Conservation (phyloP, 148 eudicot genomes). For the Linanthus parryae region DNA sequence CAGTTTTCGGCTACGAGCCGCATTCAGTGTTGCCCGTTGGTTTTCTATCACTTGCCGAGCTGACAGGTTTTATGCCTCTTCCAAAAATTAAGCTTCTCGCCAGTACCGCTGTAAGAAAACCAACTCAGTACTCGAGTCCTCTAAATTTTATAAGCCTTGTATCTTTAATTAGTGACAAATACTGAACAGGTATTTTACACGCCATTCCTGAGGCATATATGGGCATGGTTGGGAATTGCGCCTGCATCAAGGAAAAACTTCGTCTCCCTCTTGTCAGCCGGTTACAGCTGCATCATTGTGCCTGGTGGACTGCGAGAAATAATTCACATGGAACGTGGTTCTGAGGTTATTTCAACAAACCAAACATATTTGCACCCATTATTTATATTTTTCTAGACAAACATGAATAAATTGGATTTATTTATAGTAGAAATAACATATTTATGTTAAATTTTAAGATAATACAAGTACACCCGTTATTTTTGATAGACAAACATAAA, state of each 20-base stretch:
- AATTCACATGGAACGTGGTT: constrained; percentile 61
- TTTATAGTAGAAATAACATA: no score
- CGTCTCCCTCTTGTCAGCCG: constrained; percentile 49
- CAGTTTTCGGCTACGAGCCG: constrained; percentile 92
- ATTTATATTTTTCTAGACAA: no score
- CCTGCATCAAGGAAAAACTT: constrained; percentile 79
- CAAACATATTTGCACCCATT: no score
- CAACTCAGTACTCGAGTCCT: constrained; percentile 2
- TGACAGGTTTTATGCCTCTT: constrained; percentile 70
- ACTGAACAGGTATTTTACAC: constrained; percentile 65
- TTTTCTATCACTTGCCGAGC: constrained; percentile 58
- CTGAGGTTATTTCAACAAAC: constrained; percentile 65
- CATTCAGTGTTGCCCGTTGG: constrained; percentile 94
- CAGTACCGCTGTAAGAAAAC: constrained; percentile 71
- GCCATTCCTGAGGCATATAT: constrained; percentile 84
- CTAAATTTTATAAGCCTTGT: constrained; percentile 2
- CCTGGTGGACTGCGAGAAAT: constrained; percentile 94
- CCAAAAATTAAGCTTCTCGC: constrained; percentile 79
- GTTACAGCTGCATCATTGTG: constrained; percentile 74
- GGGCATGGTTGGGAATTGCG: constrained; percentile 88
- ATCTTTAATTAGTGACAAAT: not conserved
- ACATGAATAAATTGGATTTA: no score
- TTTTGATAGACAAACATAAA: no score
- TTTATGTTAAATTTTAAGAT: no score
- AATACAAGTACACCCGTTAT: no score